Evolutionary conservation across 2,329 filamentous ascomycete genomes (phyloP).

Genomic region (Ascochyta viciae-villosae): DNA sequence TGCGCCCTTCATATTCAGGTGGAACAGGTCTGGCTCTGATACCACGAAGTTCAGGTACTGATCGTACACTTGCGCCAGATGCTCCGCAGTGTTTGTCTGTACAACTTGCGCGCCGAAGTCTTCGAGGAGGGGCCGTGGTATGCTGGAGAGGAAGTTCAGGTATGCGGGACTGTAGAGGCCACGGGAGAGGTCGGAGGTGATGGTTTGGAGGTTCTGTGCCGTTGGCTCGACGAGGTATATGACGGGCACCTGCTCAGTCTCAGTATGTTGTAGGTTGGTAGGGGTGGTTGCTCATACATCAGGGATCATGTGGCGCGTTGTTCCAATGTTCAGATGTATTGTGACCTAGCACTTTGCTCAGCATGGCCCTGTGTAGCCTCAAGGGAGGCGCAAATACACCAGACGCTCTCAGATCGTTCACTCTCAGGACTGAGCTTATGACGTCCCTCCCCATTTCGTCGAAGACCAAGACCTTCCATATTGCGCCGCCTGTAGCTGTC

Average conservation of each 20-base stretch:
- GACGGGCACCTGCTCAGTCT: conserved; percentile 64
- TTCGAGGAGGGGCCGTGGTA: conserved; percentile 88
- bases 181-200: conserved; percentile 84
- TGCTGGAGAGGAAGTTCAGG: conserved; percentile 94
- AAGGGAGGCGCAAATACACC: conserved; percentile 59
- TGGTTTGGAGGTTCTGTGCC: conserved; percentile 76
- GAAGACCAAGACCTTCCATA: conserved; percentile 77
- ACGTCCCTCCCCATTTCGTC: conserved; percentile 92
- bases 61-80: conserved; percentile 91
- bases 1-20: conserved; percentile 88
- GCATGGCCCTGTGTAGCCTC: conserved; percentile 11
- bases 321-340: conserved; percentile 69
- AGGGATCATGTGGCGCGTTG: conserved; percentile 85
- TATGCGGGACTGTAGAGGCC: conserved; percentile 88
- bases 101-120: conserved; percentile 93
- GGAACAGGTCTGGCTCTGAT: conserved; percentile 93
- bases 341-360: conserved; percentile 72
- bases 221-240: conserved; percentile 96
- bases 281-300: conserved; percentile 67
- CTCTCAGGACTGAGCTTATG: conserved; percentile 92
- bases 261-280: conserved; percentile 10
- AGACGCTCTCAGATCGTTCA: conserved; percentile 90
- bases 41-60: conserved; percentile 99
- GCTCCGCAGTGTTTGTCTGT: conserved; percentile 81
- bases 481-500: conserved; percentile 24